These are phyloP conservation scores for Ettlia oleoabundans DNA, from an alignment of 139 green algal species.

Conservation along the genomic window DNA sequence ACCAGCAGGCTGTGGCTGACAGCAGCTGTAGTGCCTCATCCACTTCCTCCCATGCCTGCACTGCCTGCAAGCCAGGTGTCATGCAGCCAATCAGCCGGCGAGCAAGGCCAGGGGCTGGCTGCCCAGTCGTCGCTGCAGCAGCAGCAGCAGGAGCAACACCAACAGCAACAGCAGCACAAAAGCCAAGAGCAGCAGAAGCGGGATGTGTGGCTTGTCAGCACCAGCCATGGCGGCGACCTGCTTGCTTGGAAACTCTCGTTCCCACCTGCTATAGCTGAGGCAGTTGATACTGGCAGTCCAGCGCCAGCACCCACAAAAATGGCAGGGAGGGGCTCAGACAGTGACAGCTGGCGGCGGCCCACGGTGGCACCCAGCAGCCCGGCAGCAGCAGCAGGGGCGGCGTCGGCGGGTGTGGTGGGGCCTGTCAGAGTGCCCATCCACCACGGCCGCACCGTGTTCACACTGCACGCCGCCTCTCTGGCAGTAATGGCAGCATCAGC, in stretches of 20 bases:
- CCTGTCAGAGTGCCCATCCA: background rate
- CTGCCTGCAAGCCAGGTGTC: too few species aligned
- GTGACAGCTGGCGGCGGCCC: background rate
- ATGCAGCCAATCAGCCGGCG: too few species aligned
- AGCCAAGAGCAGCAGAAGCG: background rate
- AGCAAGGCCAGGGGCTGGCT: too few species aligned
- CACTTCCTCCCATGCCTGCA: background rate
- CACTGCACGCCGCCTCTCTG: conserved; percentile 5
- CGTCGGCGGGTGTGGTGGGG: background rate
- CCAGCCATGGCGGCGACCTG: conserved; percentile 16
- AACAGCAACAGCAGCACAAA: background rate
- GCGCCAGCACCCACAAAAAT: too few species aligned
- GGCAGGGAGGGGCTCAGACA: background rate
- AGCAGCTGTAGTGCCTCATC: background rate
- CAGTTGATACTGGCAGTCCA: background rate
- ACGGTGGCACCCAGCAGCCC: background rate
- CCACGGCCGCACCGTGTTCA: conserved; percentile 16
- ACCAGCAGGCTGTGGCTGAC: conserved; percentile 31
- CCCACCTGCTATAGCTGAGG: background rate
- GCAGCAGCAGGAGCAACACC: background rate
- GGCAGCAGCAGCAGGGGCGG: background rate
- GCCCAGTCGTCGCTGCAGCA: background rate
- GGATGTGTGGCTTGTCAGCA: conserved; percentile 26
- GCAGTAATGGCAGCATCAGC: background rate
- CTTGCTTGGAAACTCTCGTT: conserved; percentile 29